phyloP scores from a whole-genome alignment of 768 basidiomycete species.

The Tulasnella sp. region DNA sequence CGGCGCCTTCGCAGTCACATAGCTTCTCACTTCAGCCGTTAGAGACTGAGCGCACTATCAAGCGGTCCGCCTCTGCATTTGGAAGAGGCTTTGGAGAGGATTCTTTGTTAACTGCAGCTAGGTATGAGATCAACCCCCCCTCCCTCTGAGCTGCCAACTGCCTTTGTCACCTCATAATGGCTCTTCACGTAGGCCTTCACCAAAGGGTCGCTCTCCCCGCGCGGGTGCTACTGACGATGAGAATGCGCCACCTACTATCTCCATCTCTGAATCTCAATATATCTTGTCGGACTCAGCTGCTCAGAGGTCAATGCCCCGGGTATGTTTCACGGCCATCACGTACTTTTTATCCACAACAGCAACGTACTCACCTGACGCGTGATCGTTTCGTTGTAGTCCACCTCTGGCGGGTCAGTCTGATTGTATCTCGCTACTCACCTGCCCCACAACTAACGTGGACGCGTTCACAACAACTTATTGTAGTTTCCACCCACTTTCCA shows the following conservation, averaged over 20 bases:
- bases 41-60: neutral
- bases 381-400: neutral
- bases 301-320: slow-evolving; percentile 1
- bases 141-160: too few species aligned
- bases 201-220: slow-evolving; percentile 3
- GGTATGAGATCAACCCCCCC: too few species aligned
- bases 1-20: neutral
- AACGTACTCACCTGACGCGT: too few species aligned
- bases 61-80: neutral
- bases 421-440: neutral
- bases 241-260: slow-evolving; percentile 1
- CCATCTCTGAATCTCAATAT: neutral
- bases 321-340: neutral
- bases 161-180: neutral
- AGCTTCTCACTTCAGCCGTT: slow-evolving; percentile 2
- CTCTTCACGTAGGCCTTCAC: neutral
- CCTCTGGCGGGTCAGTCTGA: neutral
- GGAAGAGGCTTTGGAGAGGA: slow-evolving; percentile 9
- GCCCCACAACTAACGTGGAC: neutral
- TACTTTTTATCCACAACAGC: neutral
- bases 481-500: slow-evolving; percentile 4
- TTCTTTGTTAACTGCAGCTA: neutral
- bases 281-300: neutral
- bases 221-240: neutral
- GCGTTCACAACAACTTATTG: too few species aligned